These are phyloP conservation scores for Gynostemma pentaphyllum DNA, from an alignment of 306 rosid genomes.

Conservation along the genomic window DNA sequence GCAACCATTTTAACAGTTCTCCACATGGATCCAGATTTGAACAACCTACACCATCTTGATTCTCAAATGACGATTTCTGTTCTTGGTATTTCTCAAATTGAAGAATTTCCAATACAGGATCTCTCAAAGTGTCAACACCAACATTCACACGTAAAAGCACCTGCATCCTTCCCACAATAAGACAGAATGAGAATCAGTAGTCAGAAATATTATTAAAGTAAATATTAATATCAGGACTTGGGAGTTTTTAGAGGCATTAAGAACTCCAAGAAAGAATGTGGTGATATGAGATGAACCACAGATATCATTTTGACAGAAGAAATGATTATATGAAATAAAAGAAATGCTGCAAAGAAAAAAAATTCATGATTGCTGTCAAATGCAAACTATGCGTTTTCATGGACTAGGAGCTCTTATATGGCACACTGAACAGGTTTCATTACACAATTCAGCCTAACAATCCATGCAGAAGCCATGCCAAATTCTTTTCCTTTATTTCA, in stretches of 20 bases:
- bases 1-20: constrained; percentile 78
- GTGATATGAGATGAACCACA: neutral
- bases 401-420: neutral
- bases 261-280: constrained; percentile 8
- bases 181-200: constrained; percentile 38
- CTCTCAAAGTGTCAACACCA: constrained; percentile 50
- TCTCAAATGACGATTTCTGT: constrained; percentile 29
- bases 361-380: neutral
- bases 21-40: constrained; percentile 58
- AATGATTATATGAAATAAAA: neutral
- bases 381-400: neutral
- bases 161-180: constrained; percentile 88
- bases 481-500: neutral
- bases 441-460: neutral
- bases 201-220: constrained; percentile 14
- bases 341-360: neutral
- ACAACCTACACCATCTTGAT: constrained; percentile 26
- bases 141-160: constrained; percentile 84
- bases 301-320: neutral
- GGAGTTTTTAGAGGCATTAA: constrained; percentile 10
- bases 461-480: neutral
- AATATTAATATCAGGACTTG: constrained; percentile 2
- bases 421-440: neutral
- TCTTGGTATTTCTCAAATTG: constrained; percentile 71
- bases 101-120: constrained; percentile 87